Evolutionary conservation across 805 yeast species (phyloP).

Genomic region (Tetrapisispora arboricola): DNA sequence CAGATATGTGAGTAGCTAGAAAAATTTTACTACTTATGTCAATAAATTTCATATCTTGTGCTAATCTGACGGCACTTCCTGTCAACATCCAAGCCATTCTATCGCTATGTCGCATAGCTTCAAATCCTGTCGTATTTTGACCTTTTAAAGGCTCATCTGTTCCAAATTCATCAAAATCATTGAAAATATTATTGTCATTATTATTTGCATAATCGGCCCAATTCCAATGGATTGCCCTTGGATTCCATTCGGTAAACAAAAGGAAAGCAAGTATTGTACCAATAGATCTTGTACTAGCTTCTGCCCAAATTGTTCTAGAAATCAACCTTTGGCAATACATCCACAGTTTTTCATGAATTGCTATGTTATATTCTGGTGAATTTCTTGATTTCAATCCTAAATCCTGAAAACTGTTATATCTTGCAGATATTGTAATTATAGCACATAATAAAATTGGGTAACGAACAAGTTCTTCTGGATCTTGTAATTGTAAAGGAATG

Average conservation of each 20-base stretch:
- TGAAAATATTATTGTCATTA: conserved; percentile 29
- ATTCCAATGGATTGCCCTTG: conserved; percentile 84
- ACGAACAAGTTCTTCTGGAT: conserved; percentile 54
- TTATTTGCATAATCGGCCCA: conserved; percentile 75
- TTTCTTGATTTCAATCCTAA: conserved; percentile 24
- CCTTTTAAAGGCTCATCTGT: conserved; percentile 25
- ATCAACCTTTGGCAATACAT: conserved; percentile 69
- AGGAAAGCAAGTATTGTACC: conserved; percentile 82
- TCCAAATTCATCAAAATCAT: conserved; percentile 5
- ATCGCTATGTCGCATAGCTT: conserved; percentile 78
- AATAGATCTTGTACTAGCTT: conserved; percentile 74
- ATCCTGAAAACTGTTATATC: conserved; percentile 56
- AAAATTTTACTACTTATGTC: conserved; percentile 64
- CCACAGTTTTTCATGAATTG: conserved; percentile 76
- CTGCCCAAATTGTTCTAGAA: conserved; percentile 89
- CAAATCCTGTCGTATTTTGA: conserved; percentile 58
- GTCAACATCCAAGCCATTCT: conserved; percentile 91
- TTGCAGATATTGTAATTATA: conserved; percentile 65
- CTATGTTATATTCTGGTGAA: conserved; percentile 36
- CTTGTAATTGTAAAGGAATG: conserved; percentile 63
- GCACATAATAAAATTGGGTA: conserved; percentile 78
- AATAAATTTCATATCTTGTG: conserved; percentile 78
- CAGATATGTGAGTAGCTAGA: conserved; percentile 77
- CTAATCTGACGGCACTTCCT: conserved; percentile 76
- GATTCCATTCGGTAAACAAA: conserved; percentile 90